Evolutionary conservation across 306 rosid species (phyloP).

Genomic region (Quercus gilva): DNA sequence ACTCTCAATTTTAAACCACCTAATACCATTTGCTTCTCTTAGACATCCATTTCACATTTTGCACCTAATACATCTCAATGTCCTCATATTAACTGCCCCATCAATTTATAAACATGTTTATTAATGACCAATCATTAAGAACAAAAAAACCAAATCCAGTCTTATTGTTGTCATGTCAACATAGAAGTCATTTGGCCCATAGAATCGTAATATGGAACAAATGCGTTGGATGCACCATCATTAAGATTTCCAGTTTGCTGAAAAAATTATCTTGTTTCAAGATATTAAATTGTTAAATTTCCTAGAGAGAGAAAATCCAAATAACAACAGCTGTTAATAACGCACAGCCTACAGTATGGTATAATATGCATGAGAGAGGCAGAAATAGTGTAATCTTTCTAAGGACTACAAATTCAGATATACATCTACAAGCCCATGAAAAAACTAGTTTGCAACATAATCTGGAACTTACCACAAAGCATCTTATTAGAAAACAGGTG

Average conservation of each 20-base stretch:
- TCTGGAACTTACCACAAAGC: slow-evolving; percentile 69
- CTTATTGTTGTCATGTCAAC: not conserved
- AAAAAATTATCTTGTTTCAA: not conserved
- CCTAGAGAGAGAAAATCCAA: not conserved
- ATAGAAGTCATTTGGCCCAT: not conserved
- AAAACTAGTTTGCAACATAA: slow-evolving; percentile 11
- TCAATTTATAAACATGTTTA: not conserved
- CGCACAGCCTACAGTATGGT: not conserved
- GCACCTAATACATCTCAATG: not conserved
- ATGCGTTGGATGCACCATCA: not conserved
- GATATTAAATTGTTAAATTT: not conserved
- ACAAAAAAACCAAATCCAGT: not conserved
- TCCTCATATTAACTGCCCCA: not conserved
- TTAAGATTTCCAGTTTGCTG: not conserved
- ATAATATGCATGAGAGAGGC: slow-evolving; percentile 15
- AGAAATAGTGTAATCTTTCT: not conserved
- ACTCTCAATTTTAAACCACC: not conserved
- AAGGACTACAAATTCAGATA: not conserved
- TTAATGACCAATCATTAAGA: not conserved
- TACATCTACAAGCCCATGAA: slow-evolving; percentile 5
- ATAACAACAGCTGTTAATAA: not conserved
- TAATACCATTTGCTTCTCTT: not conserved
- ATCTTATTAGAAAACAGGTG: slow-evolving; percentile 92
- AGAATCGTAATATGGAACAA: not conserved
- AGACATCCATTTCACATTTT: not conserved